Evolutionary conservation across 192 early-diverging fungal species (phyloP).

Genomic region (Coemansia sp.): DNA sequence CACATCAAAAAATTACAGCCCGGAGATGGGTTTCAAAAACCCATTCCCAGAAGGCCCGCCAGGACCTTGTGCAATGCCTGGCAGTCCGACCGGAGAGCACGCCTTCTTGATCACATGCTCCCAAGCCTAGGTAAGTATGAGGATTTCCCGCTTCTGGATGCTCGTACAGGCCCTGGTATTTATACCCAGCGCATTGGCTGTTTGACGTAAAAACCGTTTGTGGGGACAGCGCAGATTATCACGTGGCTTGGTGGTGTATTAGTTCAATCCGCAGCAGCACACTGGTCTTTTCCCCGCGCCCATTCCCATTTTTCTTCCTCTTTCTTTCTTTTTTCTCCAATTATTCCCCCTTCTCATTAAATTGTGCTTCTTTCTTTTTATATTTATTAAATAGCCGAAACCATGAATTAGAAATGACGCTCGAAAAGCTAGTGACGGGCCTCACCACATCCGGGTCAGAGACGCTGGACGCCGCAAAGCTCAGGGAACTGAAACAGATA

Average conservation of each 20-base stretch:
- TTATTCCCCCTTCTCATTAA: neutral
- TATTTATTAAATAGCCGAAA: neutral
- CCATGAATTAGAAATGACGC: slow-evolving; percentile 15
- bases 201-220: neutral
- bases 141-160: slow-evolving; percentile 16
- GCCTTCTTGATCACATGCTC: slow-evolving; percentile 40
- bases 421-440: slow-evolving; percentile 26
- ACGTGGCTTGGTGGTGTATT: neutral
- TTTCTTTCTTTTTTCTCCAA: neutral
- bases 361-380: neutral
- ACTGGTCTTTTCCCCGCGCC: too few relatives aligned
- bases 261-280: neutral
- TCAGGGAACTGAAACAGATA: slow-evolving; percentile 22
- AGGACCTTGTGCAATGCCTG: slow-evolving; percentile 45
- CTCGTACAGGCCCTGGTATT: neutral
- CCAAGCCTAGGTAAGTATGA: slow-evolving; percentile 39
- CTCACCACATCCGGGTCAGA: slow-evolving; percentile 26
- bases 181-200: slow-evolving; percentile 1
- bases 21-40: slow-evolving; percentile 35
- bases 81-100: slow-evolving; percentile 24
- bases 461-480: slow-evolving; percentile 13
- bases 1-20: slow-evolving; percentile 50
- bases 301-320: neutral
- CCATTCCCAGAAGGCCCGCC: slow-evolving; percentile 41
- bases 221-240: neutral